Evolutionary conservation across 2,329 filamentous ascomycete species (phyloP), one percentile per base, ranked within the genome.

Genomic region (Coniella vitis): DNA sequence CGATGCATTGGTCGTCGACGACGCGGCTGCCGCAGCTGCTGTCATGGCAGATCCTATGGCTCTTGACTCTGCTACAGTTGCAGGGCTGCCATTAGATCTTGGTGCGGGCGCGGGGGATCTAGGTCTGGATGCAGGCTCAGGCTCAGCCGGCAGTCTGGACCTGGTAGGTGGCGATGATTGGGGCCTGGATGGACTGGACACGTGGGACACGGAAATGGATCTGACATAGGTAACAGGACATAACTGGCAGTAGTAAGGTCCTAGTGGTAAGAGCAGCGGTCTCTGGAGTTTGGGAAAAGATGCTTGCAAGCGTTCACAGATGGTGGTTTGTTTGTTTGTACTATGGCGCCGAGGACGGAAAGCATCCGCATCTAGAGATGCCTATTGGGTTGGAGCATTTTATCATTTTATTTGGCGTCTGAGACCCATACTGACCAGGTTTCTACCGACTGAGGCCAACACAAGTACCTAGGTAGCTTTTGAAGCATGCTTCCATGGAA

Each of bases 41-140:
- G 48, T 45, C n/a, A 53, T 53, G 48, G 44, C 49, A 13, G 51
- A 53, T 20, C 40, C 51, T 7, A 67, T 71, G 63, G 59, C 61
- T 8, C 60, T 71, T 3, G 70, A 72, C 45, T 41, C 47, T 13
- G 36, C 43, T 14, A 47, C 42, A n/a, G 65, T 59, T 17, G 59
- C 67, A 47, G 71, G 67, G 20, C 67, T 78, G 60, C 72, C 78
- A 48, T 59, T 74, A n/a, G 64, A 66, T 31, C 65, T 75, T 50
- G 65, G 64, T 1, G 63, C 60, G 17, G 60, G 63, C 3, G 59
- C 61, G 10, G 65, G 65, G 3, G 67, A 70, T 45, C 47, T 73
- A 47, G 66, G 63, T 7, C 62, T 70, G 3, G 60, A 60, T 4
- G 56, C 60, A 4, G 65, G 68, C 8, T 63, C 61, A 19, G 60